Evolutionary conservation across 768 basidiomycete genomes (phyloP), one percentile per base, ranked within the genome.

Genomic region (Pisolithus sp.): DNA sequence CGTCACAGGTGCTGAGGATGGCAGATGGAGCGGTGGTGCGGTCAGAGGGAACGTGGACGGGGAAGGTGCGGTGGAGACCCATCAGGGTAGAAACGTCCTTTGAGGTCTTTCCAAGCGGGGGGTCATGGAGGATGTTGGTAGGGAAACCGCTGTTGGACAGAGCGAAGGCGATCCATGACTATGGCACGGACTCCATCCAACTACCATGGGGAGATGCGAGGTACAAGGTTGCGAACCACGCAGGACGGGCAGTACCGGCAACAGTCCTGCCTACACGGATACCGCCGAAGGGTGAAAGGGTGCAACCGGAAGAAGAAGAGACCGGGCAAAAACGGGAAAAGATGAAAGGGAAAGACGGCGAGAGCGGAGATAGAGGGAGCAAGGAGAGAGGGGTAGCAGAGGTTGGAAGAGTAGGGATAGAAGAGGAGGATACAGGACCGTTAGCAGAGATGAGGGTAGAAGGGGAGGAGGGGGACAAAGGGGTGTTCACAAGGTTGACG

Each of bases 71-170:
- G 5, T 41, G 67, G n/a, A 56, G 49, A 4, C 51, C 49, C 0
- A 51, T 60, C 2, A 8, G 36, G 4, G n/a, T 13, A 2, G 8
- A 30, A 2, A 49, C 38, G 10, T 17, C 43, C 4, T 61, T 68
- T 20, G 60, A 68, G 46, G 56, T 67, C 0, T 64, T 67, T 41
- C 48, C 58, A 6, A 62, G 61, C 34, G 53, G 55, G 18, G 60
- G 54, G 2, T 49, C 30, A 9, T 60, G 58, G 62, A 13, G 38
- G 8, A 43, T 57, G 44, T 46, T 59, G 23, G 46, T 58, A 8
- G 58, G 54, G 7, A 61, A 57, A 53, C 61, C 59, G 12, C 46
- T 62, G 8, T 55, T 57, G 13, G 42, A 47, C 20, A 45, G 39
- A 7, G 51, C 61, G 5, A n/a, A 18, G 2, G 59, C 54, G 1